A percentile compares a stretch with the other conserved stretches of the same genome.
Evolutionary conservation across 2,329 filamentous ascomycete species (phyloP).

Genomic region (Xylariaceae sp.): DNA sequence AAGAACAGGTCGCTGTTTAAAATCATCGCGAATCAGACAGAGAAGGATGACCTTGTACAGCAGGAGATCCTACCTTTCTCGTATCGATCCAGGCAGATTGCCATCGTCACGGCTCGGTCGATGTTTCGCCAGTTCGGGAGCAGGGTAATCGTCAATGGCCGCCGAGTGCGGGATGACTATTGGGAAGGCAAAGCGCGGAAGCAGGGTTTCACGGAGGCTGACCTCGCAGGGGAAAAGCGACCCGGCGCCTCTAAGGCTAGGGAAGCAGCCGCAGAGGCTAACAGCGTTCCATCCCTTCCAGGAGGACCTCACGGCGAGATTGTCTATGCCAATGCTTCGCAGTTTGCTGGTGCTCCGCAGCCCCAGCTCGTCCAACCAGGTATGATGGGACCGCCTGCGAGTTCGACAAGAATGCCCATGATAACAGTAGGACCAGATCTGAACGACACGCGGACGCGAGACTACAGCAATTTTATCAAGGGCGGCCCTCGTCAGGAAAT

Average conservation of each 20-base stretch:
- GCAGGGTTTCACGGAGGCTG: conserved; percentile 96
- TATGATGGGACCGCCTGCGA: conserved; percentile 60
- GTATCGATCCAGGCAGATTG: conserved; percentile 96
- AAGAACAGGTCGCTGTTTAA: conserved; percentile 96
- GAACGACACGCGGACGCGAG: conserved; percentile 67
- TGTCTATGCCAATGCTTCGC: conserved; percentile 72
- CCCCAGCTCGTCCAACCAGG: conserved; percentile 64
- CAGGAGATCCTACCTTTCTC: conserved; percentile 97
- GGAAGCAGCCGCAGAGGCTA: conserved; percentile 69
- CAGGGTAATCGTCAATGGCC: conserved; percentile 80
- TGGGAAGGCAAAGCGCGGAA: conserved; percentile 97
- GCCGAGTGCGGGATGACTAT: conserved; percentile 92
- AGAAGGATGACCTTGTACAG: conserved; percentile 92
- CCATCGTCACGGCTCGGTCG: conserved; percentile 91
- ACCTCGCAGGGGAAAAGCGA: conserved; percentile 90
- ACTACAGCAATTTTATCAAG: conserved; percentile 71
- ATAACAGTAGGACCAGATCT: conserved; percentile 76
- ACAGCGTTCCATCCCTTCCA: conserved; percentile 45
- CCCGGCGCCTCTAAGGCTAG: conserved; percentile 85
- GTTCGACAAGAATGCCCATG: conserved; percentile 68
- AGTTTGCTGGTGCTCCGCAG: conserved; percentile 60
- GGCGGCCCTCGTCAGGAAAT: conserved; percentile 85
- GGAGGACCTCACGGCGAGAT: conserved; percentile 74
- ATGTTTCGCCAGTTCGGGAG: conserved; percentile 99
- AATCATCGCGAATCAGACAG: conserved; percentile 90